Evolutionary conservation across 441 rosid species (phyloP).

Genomic region (Adansonia rubrostipa): DNA sequence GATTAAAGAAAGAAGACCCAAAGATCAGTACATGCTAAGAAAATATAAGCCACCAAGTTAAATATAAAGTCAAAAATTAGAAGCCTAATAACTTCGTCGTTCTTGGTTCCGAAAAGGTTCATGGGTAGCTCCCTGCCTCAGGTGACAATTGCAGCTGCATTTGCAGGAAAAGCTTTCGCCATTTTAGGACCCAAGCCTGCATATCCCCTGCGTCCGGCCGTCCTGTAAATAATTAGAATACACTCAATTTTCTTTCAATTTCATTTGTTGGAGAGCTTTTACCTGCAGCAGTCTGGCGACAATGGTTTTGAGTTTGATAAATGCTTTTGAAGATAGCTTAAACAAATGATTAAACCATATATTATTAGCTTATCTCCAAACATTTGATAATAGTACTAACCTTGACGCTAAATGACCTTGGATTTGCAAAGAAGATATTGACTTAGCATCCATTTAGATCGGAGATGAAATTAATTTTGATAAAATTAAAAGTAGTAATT

Average conservation of each 20-base stretch:
- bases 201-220: no score
- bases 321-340: no score
- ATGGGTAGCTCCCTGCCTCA: conserved; percentile 70
- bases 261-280: conserved; percentile 48
- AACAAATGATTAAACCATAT: no score
- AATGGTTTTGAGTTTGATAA: conserved; percentile 45
- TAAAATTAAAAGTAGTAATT: no score
- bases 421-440: no score
- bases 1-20: not conserved
- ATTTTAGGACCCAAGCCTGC: conserved; percentile 76
- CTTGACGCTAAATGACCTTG: no score
- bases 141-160: conserved; percentile 87
- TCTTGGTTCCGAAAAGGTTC: conserved; percentile 69
- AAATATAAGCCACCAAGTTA: conserved; percentile 17
- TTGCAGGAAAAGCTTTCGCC: conserved; percentile 85
- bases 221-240: no score
- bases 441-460: no score
- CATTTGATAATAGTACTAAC: no score
- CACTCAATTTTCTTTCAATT: no score
- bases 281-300: conserved; percentile 69
- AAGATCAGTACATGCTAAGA: not conserved
- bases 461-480: no score
- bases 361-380: no score
- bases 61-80: conserved; percentile 17
- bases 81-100: conserved; percentile 31